Base-by-base conservation (phyloP, 164 flowering plant genomes). In the Vitis labrusca region DNA sequence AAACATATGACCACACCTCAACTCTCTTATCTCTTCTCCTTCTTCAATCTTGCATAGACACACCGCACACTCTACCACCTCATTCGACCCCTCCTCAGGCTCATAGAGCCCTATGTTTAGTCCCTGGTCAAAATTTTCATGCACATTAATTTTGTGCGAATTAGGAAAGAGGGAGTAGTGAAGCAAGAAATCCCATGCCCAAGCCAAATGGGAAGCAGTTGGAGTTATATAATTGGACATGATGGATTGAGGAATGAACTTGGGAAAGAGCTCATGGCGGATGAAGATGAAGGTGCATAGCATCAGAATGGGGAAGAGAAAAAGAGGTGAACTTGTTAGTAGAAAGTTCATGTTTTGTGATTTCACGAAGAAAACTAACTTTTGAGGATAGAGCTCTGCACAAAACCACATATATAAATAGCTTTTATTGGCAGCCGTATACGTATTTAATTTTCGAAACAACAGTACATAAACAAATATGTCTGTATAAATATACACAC, bases 1-100 rank as follows among this genome's bases (percentile, higher is more conserved):
- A 61, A 80, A 84, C 9, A 74, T 0, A 66, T 84, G 87, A 11
- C 54, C 11, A 48, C 85, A 84, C 27, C 75, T 73, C 69, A 84
- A 67, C 50, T 74, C 81, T 51, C 70, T 64, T 0, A 73, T 60
- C 62, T 80, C 85, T 1, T 84, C 84, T 14, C 74, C 85, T 61
- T 72, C 75, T 9, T 69, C 77, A 61, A 82, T 48, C 61, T 71
- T 44, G 57, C 75, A 56, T 12, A 84, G 69, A 14, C 84, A 82
- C 37, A 82, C 75, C 0, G 84, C 73, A 60, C 84, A 82, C 4
- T 79, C 78, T 2, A 8, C 53, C 2, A 8, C 49, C 0, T 60
- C 63, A 0, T 3, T 15, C 37, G 11, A 23, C 12, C 59, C 29
- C 1, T 3, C 6, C 14, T 9, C 15, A 65, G 16, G 3, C 48